Base-by-base conservation (phyloP, 768 basidiomycete genomes). In the Boletus pseudopeckii region DNA sequence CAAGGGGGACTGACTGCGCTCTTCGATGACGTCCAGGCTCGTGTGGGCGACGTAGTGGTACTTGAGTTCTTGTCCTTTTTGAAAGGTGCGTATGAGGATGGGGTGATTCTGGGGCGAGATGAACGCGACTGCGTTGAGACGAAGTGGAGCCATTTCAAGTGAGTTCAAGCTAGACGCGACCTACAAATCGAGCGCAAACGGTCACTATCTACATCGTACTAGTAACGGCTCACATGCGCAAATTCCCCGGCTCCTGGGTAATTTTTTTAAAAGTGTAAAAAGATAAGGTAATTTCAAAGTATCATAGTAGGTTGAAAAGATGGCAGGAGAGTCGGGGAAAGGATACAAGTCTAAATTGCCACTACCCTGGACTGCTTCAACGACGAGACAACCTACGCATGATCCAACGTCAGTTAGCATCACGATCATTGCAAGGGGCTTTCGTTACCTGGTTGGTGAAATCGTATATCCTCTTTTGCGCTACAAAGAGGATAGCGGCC, bases 41-140 rank as follows among this genome's bases (percentile, higher is more conserved):
- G 90, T 93, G 70, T 96, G 92, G 0, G 92, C 91, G 52, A 93
- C 84, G 59, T 93, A 95, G 71, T 94, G 90, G 64, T 92, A 94
- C 66, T 92, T 92, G 58, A 93, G 77, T 51, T 80, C 78, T 56
- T 82, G 78, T 30, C 77, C 74, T 38, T 80, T 79, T 30, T 77
- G 72, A 66, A 90, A 90, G 5, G 86, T 83, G 40, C 85, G 85
- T 52, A 93, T 80, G 59, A 92, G 76, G 52, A 93, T 89, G 18
- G 80, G 69, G 57, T 90, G 83, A 66, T 92, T 92, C 65, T 88
- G 85, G 1, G 89, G 81, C 2, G 90, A 92, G 46, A 93, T 85
- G 70, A 91, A 91, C 28, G 90, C 90, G 48, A 90, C 85, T 24
- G 90, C 90, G 69, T 89, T 87, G 56, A 92, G 72, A 53, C 83